phyloP scores from a whole-genome alignment of 805 yeast species.

The Wickerhamia fluorescens region DNA sequence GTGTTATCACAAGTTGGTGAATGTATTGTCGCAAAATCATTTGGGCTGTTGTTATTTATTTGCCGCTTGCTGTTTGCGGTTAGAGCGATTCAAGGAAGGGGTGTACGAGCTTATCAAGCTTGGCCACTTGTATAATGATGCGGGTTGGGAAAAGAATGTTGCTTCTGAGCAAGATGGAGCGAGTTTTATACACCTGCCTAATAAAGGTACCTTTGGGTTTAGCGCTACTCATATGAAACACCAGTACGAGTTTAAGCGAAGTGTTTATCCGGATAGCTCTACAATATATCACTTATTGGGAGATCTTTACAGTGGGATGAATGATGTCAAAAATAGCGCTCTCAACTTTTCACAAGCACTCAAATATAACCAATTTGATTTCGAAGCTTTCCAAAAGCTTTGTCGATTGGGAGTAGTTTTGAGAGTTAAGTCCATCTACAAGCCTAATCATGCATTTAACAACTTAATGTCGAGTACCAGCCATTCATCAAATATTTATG shows the following conservation, averaged over 20 bases:
- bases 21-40: constrained; percentile 38
- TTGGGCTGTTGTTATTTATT: constrained; percentile 72
- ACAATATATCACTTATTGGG: constrained; percentile 66
- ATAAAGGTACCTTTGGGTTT: constrained; percentile 9
- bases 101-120: constrained; percentile 35
- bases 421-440: constrained; percentile 50
- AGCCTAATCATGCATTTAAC: constrained; percentile 9
- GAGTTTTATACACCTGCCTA: too few relatives aligned
- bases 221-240: constrained; percentile 14
- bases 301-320: constrained; percentile 50
- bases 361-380: constrained; percentile 68
- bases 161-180: not conserved
- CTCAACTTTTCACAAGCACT: constrained; percentile 63
- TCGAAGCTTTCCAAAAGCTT: constrained; percentile 79
- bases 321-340: constrained; percentile 59
- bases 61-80: constrained; percentile 57
- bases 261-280: constrained; percentile 57
- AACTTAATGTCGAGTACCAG: not conserved
- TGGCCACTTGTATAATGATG: constrained; percentile 24
- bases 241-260: constrained; percentile 34
- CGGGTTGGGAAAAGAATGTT: constrained; percentile 4
- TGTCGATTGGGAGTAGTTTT: constrained; percentile 67
- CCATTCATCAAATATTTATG: not conserved
- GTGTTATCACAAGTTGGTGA: constrained; percentile 43
- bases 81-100: constrained; percentile 57